These are phyloP conservation scores for Trametes hirsuta DNA, from an alignment of 1,284 basidiomycete genomes.

Conservation along the genomic window DNA sequence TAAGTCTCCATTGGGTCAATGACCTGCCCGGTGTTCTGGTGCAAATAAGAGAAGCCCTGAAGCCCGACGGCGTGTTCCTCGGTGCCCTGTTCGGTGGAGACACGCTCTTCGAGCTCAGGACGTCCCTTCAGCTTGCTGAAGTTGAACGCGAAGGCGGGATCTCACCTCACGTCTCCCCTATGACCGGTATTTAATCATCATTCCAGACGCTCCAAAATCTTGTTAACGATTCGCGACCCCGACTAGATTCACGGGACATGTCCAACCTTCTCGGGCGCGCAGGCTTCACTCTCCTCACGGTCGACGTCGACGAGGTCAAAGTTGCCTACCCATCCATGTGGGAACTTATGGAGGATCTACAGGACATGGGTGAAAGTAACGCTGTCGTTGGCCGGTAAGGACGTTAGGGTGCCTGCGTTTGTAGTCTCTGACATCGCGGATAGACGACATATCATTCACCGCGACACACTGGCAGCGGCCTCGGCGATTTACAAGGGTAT, in stretches of 20 bases:
- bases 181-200: conserved; percentile 76
- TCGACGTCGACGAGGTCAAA: conserved; percentile 93
- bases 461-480: conserved; percentile 91
- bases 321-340: conserved; percentile 95
- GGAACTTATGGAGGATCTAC: conserved; percentile 93
- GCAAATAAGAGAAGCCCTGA: conserved; percentile 85
- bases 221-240: no score
- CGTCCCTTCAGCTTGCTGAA: conserved; percentile 93
- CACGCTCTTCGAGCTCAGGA: conserved; percentile 92
- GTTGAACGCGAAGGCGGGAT: conserved; percentile 95
- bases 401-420: not conserved
- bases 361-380: conserved; percentile 97
- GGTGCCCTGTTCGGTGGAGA: conserved; percentile 96
- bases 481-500: conserved; percentile 92
- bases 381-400: conserved; percentile 81
- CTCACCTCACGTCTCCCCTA: conserved; percentile 93
- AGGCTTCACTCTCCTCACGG: conserved; percentile 92
- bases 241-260: conserved; percentile 85
- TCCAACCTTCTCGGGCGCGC: conserved; percentile 92
- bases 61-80: conserved; percentile 94
- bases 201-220: not conserved
- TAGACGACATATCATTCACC: conserved; percentile 71
- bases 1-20: conserved; percentile 97
- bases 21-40: conserved; percentile 94
- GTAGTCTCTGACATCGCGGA: not conserved